These are phyloP conservation scores for Diplocarpon rosae DNA, from an alignment of 2,329 filamentous ascomycete species.

Conservation along the genomic window DNA sequence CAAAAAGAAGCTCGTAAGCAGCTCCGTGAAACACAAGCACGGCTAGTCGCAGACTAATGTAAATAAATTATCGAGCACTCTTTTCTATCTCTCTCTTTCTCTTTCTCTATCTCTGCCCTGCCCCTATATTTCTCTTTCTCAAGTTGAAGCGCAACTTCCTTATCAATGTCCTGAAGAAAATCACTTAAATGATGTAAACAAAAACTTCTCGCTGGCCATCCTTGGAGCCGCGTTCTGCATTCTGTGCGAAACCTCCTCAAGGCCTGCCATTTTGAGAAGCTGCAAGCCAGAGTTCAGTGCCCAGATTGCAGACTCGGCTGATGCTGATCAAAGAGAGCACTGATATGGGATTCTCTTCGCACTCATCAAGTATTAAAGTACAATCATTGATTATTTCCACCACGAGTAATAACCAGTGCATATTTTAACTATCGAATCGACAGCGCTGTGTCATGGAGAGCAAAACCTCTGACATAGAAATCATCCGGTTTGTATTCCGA, in stretches of 20 bases:
- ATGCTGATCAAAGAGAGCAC: constrained; percentile 28
- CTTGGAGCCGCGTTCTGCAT: constrained; percentile 17
- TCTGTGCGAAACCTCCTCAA: constrained; percentile 17
- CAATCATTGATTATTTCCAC: too few species aligned
- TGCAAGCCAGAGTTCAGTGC: constrained; percentile 7
- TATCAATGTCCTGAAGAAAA: not conserved
- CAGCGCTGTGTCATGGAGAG: too few species aligned
- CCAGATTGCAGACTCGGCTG: constrained; percentile 2
- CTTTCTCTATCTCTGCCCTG: not conserved
- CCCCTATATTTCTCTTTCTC: not conserved
- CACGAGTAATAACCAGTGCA: too few species aligned
- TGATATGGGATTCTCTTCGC: constrained; percentile 16
- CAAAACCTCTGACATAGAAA: too few species aligned
- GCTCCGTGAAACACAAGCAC: constrained; percentile 28
- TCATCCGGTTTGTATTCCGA: too few species aligned
- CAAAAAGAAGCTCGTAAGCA: constrained; percentile 76
- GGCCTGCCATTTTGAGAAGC: constrained; percentile 12
- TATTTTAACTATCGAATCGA: too few species aligned
- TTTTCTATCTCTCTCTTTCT: not conserved
- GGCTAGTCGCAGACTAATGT: constrained; percentile 9
- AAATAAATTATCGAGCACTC: constrained; percentile 1
- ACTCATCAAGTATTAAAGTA: too few species aligned
- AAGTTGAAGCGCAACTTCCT: not conserved
- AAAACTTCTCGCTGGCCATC: constrained; percentile 13
- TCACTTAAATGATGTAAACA: constrained; percentile 21